Evolutionary conservation across 352 stramenopile genomes (phyloP).

Genomic region (Aphanomyces euteiches): DNA sequence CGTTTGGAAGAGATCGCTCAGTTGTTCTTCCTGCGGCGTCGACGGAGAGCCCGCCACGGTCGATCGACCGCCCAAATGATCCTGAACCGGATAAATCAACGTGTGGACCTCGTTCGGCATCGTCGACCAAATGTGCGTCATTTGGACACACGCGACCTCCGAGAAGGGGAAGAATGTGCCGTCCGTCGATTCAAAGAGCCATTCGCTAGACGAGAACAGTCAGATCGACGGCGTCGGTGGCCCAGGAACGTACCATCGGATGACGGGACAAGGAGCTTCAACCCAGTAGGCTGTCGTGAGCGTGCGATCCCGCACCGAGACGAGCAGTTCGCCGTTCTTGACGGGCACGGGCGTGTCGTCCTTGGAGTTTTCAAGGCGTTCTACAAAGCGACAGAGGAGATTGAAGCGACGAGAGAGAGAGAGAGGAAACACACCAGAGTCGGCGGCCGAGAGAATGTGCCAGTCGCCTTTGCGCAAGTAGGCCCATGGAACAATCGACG

Average conservation of each 20-base stretch:
- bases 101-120: constrained; percentile 41
- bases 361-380: constrained; percentile 7
- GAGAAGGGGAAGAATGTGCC: constrained; percentile 44
- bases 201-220: constrained; percentile 49
- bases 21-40: constrained; percentile 1
- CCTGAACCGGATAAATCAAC: constrained; percentile 6
- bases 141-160: constrained; percentile 21
- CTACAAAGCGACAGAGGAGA: neutral
- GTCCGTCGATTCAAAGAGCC: constrained; percentile 59
- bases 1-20: constrained; percentile 20
- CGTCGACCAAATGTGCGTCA: constrained; percentile 37
- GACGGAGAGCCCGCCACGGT: constrained; percentile 8
- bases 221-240: no score
- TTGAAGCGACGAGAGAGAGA: neutral
- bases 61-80: constrained; percentile 11
- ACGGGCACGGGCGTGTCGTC: constrained; percentile 48
- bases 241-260: constrained; percentile 58
- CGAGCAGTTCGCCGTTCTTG: constrained; percentile 76
- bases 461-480: constrained; percentile 26
- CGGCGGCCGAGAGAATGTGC: constrained; percentile 23
- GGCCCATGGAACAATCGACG: constrained; percentile 14
- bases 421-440: constrained; percentile 17
- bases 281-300: constrained; percentile 82
- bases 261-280: constrained; percentile 59
- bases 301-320: constrained; percentile 68